Evolutionary conservation across 75 land plant genomes (phyloP).

Genomic region (Cunninghamia lanceolata): DNA sequence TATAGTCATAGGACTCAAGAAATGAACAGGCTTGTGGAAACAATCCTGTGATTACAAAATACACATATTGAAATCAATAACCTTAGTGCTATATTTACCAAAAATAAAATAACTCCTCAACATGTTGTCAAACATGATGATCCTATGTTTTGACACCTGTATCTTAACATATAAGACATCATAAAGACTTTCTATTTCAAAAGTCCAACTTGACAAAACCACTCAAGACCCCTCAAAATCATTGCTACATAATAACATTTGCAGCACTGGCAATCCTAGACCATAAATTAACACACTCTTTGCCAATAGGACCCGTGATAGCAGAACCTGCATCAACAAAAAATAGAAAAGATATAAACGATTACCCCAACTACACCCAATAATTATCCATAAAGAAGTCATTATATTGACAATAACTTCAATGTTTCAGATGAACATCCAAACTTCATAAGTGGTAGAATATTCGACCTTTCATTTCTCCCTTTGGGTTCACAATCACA

Average conservation of each 20-base stretch:
- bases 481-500: constrained; percentile 67
- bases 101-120: no score
- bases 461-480: constrained; percentile 65
- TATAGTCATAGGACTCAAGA: no score
- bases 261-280: constrained; percentile 72
- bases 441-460: not conserved
- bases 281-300: constrained; percentile 43
- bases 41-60: no score
- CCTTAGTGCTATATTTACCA: no score
- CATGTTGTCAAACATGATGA: no score
- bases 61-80: no score
- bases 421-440: not conserved
- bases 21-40: no score
- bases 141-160: no score
- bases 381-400: not conserved
- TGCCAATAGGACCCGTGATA: constrained; percentile 39
- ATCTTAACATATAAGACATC: not conserved
- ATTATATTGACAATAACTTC: not conserved
- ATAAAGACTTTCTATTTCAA: not conserved
- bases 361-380: not conserved
- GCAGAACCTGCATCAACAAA: constrained; percentile 12
- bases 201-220: not conserved
- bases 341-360: not conserved
- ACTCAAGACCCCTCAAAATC: not conserved
- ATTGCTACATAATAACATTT: constrained; percentile 40